phyloP scores from a whole-genome alignment of 768 basidiomycete species.

The Amyloporia xantha region DNA sequence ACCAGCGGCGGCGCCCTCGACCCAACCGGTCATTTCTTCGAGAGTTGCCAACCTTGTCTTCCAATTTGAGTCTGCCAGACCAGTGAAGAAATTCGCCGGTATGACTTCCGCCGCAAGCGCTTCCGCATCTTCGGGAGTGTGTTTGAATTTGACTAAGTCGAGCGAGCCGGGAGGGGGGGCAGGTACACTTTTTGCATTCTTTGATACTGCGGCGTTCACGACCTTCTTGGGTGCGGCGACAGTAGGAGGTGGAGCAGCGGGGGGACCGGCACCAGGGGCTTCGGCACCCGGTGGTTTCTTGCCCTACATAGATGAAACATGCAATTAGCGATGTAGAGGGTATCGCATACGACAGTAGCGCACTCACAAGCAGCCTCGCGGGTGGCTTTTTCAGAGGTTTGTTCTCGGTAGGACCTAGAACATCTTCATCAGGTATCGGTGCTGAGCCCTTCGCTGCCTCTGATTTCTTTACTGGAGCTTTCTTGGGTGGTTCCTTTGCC shows the following conservation, averaged over 20 bases:
- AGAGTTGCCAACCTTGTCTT: conserved; percentile 83
- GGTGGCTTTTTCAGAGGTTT: conserved; percentile 47
- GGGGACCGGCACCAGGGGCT: conserved; percentile 13
- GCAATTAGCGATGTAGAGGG: not conserved
- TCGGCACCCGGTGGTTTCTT: conserved; percentile 47
- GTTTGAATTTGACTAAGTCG: conserved; percentile 88
- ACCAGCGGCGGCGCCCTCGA: conserved; percentile 55
- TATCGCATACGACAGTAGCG: conserved; percentile 1
- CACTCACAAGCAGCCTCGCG: conserved; percentile 38
- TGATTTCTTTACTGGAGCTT: conserved; percentile 32
- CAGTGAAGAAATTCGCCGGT: conserved; percentile 61
- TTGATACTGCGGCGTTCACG: conserved; percentile 30
- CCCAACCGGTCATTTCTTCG: conserved; percentile 82
- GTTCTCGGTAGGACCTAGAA: conserved; percentile 24
- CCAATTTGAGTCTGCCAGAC: conserved; percentile 88
- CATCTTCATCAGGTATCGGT: conserved; percentile 29
- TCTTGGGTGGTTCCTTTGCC: conserved; percentile 30
- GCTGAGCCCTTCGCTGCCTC: conserved; percentile 19
- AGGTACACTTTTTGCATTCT: conserved; percentile 41
- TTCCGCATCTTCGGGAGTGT: conserved; percentile 90
- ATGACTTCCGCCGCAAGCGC: conserved; percentile 64
- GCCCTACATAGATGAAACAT: conserved; percentile 23
- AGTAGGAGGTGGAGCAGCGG: conserved; percentile 18
- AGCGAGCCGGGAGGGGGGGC: conserved; percentile 46
- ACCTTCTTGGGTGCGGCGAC: conserved; percentile 39